Percentiles rank a stretch among this genome's conserved stretches.
Evolutionary conservation across 2,329 filamentous ascomycete genomes (phyloP).

Genomic region (Polychaeton citri): DNA sequence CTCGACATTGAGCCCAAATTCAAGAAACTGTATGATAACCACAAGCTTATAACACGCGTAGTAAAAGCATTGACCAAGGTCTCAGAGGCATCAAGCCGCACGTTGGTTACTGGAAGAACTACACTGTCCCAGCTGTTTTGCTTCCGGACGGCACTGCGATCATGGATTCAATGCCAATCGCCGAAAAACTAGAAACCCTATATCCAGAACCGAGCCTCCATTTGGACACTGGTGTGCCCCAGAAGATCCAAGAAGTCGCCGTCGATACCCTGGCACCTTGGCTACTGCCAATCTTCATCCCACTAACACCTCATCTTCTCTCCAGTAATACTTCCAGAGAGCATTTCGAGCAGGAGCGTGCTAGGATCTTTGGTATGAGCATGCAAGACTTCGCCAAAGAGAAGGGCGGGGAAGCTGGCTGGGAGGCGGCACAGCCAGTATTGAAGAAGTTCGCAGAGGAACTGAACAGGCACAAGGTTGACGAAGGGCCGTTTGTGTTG

Average conservation of each 20-base stretch:
- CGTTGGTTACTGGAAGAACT: slow-evolving; percentile 1
- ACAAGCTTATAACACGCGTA: no score
- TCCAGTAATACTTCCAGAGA: slow-evolving; percentile 7
- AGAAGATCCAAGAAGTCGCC: slow-evolving; percentile 3
- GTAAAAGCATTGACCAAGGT: background rate
- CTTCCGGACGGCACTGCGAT: slow-evolving; percentile 6
- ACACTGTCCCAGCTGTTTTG: slow-evolving; percentile 9
- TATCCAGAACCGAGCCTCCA: slow-evolving; percentile 9
- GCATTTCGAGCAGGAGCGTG: slow-evolving; percentile 6
- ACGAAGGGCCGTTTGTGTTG: slow-evolving; percentile 13
- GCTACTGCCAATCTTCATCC: slow-evolving; percentile 10
- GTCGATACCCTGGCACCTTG: no score
- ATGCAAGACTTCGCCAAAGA: slow-evolving; percentile 9
- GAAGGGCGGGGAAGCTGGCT: slow-evolving; percentile 10
- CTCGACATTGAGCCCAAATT: slow-evolving; percentile 6
- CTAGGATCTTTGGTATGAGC: slow-evolving; percentile 8
- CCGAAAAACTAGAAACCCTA: slow-evolving; percentile 7
- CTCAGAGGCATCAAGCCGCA: slow-evolving; percentile 4
- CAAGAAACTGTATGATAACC: slow-evolving; percentile 5
- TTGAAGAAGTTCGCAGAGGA: slow-evolving; percentile 6
- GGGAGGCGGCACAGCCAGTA: slow-evolving; percentile 9
- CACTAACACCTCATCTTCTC: no score
- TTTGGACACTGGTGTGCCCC: slow-evolving; percentile 7
- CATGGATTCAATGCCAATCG: slow-evolving; percentile 13
- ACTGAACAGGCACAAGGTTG: slow-evolving; percentile 9